Evolutionary conservation across 1,139 yeast genomes (phyloP).

Genomic region (Candida glucosophila): DNA sequence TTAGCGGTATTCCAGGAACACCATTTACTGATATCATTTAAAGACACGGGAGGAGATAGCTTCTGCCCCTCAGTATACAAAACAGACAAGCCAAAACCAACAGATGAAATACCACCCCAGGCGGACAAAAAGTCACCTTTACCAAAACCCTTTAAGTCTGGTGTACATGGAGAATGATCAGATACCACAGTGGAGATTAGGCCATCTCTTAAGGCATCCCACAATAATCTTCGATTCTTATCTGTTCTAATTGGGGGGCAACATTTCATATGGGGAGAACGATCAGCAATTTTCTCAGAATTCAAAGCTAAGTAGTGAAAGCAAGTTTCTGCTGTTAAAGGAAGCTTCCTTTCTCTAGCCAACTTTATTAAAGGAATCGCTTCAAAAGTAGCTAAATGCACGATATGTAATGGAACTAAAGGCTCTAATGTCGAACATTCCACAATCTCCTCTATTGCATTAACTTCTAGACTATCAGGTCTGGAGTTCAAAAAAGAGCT

Average conservation of each 20-base stretch:
- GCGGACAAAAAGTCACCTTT: constrained; percentile 85
- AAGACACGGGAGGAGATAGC: constrained; percentile 41
- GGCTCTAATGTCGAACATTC: constrained; percentile 53
- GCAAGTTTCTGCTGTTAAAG: constrained; percentile 82
- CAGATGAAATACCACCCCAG: constrained; percentile 97
- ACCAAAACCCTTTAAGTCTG: constrained; percentile 72
- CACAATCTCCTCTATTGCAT: constrained; percentile 69
- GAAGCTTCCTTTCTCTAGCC: constrained; percentile 54
- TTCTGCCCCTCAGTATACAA: constrained; percentile 67
- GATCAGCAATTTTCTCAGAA: constrained; percentile 68
- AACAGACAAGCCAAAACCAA: constrained; percentile 82
- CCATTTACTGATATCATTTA: constrained; percentile 66
- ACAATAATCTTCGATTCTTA: constrained; percentile 58
- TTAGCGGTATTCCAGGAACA: constrained; percentile 75
- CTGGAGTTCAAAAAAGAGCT: constrained; percentile 72
- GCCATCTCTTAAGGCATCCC: constrained; percentile 65
- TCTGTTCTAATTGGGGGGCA: constrained; percentile 89
- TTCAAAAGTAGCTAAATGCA: constrained; percentile 78
- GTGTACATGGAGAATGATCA: constrained; percentile 95
- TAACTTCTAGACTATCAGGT: constrained; percentile 81
- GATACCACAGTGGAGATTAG: constrained; percentile 79
- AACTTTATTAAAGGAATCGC: constrained; percentile 64
- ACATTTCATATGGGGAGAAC: constrained; percentile 80
- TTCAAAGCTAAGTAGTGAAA: constrained; percentile 78
- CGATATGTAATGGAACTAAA: constrained; percentile 72